phyloP scores from a whole-genome alignment of 2,329 filamentous ascomycete species.

The Cladobotryum protrusum region DNA sequence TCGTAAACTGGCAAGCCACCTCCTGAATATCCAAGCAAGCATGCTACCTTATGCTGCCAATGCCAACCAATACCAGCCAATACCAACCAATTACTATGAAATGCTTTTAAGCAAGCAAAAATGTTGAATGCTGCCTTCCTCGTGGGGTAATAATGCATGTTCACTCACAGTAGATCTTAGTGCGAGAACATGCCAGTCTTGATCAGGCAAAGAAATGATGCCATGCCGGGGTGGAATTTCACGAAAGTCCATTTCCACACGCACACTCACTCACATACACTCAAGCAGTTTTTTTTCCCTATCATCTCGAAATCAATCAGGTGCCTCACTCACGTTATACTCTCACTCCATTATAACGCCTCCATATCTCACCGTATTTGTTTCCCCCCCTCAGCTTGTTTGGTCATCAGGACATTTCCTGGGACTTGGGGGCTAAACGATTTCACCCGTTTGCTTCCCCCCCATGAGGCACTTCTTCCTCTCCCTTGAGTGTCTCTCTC shows the following conservation, averaged over 20 bases:
- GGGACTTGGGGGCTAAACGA: constrained; percentile 5
- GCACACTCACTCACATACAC: background rate
- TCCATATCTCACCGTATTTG: background rate
- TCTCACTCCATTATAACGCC: no score
- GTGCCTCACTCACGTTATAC: background rate
- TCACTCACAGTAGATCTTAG: no score
- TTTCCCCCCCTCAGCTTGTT: background rate
- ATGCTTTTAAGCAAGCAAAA: no score
- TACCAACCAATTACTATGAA: no score
- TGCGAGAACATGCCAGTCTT: background rate
- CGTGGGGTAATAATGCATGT: no score
- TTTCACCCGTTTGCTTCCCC: no score
- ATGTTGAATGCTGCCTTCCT: no score
- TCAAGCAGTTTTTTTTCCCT: background rate
- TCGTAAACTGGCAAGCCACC: background rate
- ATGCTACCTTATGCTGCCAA: no score
- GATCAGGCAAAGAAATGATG: constrained; percentile 3
- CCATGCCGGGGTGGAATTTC: constrained; percentile 11
- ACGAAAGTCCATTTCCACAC: background rate
- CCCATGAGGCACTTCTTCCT: background rate
- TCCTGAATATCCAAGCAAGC: background rate
- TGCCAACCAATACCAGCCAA: no score
- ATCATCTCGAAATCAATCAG: constrained; percentile 1
- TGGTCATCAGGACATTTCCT: constrained; percentile 9
- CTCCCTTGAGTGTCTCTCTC: background rate